Conservation (phyloP, 225 moss, liverwort and hornwort species). For the Climacium dendroides region DNA sequence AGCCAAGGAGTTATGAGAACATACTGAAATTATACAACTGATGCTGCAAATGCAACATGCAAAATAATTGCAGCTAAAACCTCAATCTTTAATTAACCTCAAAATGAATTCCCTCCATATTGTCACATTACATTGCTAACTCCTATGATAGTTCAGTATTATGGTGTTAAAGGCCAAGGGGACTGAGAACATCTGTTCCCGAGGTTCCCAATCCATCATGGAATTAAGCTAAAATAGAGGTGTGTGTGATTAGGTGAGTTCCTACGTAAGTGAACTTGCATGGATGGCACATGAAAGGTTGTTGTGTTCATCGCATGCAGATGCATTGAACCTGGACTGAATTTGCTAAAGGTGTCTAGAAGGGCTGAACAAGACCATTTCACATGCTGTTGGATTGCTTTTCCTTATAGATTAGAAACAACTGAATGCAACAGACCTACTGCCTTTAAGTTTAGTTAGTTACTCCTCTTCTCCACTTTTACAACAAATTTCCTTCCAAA, state of each 20-base stretch:
- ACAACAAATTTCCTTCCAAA: not conserved
- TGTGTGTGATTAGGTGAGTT: not conserved
- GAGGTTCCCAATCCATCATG: no score
- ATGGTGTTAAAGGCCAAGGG: no score
- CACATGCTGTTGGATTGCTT: not conserved
- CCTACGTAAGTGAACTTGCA: rapidly evolving
- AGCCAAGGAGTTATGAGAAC: not conserved
- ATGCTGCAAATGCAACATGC: no score
- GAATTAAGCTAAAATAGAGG: no score
- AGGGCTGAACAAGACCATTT: not conserved
- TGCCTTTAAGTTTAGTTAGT: not conserved
- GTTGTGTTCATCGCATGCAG: not conserved
- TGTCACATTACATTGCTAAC: not conserved
- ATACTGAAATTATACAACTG: not conserved
- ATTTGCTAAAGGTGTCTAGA: not conserved
- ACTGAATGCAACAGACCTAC: no score
- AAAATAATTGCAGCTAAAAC: not conserved
- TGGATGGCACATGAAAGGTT: not conserved
- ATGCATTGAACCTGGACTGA: conserved; percentile 3
- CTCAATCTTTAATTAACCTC: no score
- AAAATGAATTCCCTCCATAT: not conserved
- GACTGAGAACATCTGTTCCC: not conserved
- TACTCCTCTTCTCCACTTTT: not conserved
- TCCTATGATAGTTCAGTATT: not conserved
- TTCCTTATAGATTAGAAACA: not conserved